phyloP scores from a whole-genome alignment of 2,329 filamentous ascomycete genomes.

The Leptosphaerulina australis region DNA sequence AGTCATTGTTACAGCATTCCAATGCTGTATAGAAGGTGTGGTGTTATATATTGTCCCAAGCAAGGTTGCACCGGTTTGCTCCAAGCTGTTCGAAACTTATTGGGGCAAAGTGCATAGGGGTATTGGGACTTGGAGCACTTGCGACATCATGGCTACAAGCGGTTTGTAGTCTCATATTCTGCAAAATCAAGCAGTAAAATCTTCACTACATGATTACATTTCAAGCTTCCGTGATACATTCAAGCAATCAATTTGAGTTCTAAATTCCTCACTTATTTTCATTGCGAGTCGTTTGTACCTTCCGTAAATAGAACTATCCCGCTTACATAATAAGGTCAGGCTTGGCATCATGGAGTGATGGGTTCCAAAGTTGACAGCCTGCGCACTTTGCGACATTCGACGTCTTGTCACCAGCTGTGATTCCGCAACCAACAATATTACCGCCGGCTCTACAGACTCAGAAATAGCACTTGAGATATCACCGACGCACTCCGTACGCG shows the following conservation, averaged over 20 bases:
- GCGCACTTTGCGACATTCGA: slow-evolving; percentile 15
- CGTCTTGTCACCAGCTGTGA: slow-evolving; percentile 27
- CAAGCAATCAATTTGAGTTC: neutral
- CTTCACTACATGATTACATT: too few species aligned
- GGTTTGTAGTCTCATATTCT: neutral
- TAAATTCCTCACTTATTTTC: too few species aligned
- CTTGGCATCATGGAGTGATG: slow-evolving; percentile 20
- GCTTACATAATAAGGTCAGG: slow-evolving; percentile 4
- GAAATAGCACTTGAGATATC: neutral
- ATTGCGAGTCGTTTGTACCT: too few species aligned
- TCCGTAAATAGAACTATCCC: neutral
- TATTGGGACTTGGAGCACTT: neutral
- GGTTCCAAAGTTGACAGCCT: slow-evolving; percentile 14
- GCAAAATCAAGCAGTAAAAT: neutral
- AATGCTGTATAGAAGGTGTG: slow-evolving; percentile 7
- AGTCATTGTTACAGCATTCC: neutral
- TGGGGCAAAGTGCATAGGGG: neutral
- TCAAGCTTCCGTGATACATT: too few species aligned
- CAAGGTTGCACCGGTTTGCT: neutral
- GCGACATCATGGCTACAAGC: neutral
- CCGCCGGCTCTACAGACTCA: neutral
- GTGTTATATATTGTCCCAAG: neutral
- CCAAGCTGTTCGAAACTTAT: neutral
- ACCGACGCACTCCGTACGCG: slow-evolving; percentile 48
- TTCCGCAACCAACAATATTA: slow-evolving; percentile 16